These are phyloP conservation scores for Trifolium subterraneum DNA, from an alignment of 306 rosid genomes.

Conservation along the genomic window DNA sequence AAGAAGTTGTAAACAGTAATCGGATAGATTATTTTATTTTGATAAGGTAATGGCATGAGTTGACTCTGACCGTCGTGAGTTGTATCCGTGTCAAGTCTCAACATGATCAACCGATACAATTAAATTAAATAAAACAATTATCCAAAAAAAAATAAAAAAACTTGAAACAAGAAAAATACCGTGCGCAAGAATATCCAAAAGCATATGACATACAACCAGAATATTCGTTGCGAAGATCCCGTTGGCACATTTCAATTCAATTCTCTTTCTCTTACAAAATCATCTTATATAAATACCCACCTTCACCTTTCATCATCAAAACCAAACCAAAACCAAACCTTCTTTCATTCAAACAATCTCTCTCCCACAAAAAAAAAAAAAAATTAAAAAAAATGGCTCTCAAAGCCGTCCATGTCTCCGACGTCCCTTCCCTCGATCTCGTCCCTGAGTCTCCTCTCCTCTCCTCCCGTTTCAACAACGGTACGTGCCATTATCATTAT, in stretches of 20 bases:
- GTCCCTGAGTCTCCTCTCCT: slow-evolving; percentile 43
- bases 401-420: slow-evolving; percentile 59
- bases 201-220: slow-evolving; percentile 36
- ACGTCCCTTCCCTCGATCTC: slow-evolving; percentile 56
- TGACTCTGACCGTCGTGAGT: neutral
- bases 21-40: too few species aligned
- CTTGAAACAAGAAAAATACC: too few species aligned
- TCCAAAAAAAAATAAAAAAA: neutral
- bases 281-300: slow-evolving; percentile 32
- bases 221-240: slow-evolving; percentile 50
- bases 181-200: slow-evolving; percentile 43
- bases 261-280: too few species aligned
- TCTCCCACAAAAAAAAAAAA: too few species aligned
- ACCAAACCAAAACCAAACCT: too few species aligned
- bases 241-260: neutral
- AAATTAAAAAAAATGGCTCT: slow-evolving; percentile 39
- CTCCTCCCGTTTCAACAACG: slow-evolving; percentile 43
- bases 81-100: slow-evolving; percentile 12
- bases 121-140: too few species aligned
- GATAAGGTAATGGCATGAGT: too few species aligned
- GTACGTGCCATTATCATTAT: slow-evolving; percentile 7
- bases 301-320: neutral
- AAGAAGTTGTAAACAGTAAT: too few species aligned
- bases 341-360: too few species aligned
- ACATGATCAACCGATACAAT: too few species aligned